Conservation (phyloP, 345 rosid genomes). For the Eutrema yunnanense region DNA sequence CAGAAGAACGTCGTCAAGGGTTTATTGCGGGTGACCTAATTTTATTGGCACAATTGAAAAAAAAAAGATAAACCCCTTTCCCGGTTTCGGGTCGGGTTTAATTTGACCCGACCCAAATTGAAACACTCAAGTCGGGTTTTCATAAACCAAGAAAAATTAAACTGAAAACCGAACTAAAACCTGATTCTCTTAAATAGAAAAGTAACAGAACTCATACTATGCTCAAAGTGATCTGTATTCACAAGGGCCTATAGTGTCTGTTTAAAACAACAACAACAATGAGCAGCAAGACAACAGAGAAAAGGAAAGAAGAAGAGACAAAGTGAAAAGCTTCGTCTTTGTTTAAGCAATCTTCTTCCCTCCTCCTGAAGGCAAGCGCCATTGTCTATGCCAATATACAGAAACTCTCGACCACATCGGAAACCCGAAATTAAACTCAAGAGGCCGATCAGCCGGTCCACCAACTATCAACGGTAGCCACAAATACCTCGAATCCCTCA, state of each 20-base stretch:
- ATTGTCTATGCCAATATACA: constrained; percentile 89
- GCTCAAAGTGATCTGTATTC: constrained; percentile 12
- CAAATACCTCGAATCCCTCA: constrained; percentile 77
- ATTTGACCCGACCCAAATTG: not conserved
- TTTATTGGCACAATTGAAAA: not conserved
- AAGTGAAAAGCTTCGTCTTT: not conserved
- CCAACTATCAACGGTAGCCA: constrained; percentile 88
- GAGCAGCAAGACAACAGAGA: constrained; percentile 7
- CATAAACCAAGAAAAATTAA: not conserved
- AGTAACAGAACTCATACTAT: not conserved
- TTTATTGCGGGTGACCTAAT: constrained; percentile 12
- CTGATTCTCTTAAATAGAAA: not conserved
- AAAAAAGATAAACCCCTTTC: not conserved
- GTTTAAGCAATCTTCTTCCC: constrained; percentile 13
- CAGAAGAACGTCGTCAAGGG: not conserved
- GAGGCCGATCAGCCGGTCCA: constrained; percentile 73
- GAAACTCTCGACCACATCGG: constrained; percentile 84
- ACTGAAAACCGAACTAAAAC: not conserved
- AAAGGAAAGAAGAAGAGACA: not conserved
- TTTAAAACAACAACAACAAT: constrained; percentile 12
- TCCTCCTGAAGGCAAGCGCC: constrained; percentile 60
- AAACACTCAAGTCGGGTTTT: too few relatives aligned
- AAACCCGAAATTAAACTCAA: constrained; percentile 71
- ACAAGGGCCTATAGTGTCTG: constrained; percentile 16
- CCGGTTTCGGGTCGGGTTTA: constrained; percentile 1